Percentiles rank a stretch among this genome's conserved stretches.
phyloP scores from a whole-genome alignment of 805 yeast genomes.

The Metschnikowia picachoensis region DNA sequence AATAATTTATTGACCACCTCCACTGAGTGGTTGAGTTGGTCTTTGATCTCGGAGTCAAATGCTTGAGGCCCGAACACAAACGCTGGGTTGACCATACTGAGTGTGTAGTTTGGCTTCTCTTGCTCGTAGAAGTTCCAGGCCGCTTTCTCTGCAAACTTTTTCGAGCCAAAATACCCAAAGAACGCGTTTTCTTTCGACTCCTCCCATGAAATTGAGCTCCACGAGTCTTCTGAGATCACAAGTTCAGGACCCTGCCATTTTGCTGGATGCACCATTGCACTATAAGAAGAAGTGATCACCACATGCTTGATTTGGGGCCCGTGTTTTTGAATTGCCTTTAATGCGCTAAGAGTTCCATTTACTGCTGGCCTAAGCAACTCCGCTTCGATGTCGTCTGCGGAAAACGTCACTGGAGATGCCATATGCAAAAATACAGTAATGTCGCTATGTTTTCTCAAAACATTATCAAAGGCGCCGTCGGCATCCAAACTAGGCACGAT shows the following conservation, averaged over 20 bases:
- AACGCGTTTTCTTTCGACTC: conserved; percentile 29
- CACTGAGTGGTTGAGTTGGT: conserved; percentile 28
- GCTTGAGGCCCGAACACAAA: conserved; percentile 24
- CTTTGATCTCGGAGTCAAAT: conserved; percentile 25
- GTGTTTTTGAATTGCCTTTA: conserved; percentile 43
- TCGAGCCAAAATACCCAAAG: conserved; percentile 49
- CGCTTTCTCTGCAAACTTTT: conserved; percentile 51
- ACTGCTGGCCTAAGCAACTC: conserved; percentile 18
- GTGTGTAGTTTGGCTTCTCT: conserved; percentile 31
- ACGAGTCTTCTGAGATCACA: conserved; percentile 13
- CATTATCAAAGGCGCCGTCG: conserved; percentile 27
- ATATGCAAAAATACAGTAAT: conserved; percentile 26
- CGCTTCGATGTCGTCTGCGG: conserved; percentile 17
- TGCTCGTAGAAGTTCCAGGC: conserved; percentile 26
- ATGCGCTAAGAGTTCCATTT: conserved; percentile 26
- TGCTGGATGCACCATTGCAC: conserved; percentile 37
- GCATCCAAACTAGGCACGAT: conserved; percentile 23
- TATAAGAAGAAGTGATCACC: conserved; percentile 50
- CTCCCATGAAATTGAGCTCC: conserved; percentile 19
- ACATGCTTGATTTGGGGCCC: conserved; percentile 41
- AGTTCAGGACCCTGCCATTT: conserved; percentile 9
- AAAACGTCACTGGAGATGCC: conserved; percentile 32
- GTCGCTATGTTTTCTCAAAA: conserved; percentile 25
- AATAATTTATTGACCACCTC: conserved; percentile 40
- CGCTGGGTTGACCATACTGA: conserved; percentile 27